Conservation (phyloP, 2,329 filamentous ascomycete species). For the Cladophialophora exuberans region DNA sequence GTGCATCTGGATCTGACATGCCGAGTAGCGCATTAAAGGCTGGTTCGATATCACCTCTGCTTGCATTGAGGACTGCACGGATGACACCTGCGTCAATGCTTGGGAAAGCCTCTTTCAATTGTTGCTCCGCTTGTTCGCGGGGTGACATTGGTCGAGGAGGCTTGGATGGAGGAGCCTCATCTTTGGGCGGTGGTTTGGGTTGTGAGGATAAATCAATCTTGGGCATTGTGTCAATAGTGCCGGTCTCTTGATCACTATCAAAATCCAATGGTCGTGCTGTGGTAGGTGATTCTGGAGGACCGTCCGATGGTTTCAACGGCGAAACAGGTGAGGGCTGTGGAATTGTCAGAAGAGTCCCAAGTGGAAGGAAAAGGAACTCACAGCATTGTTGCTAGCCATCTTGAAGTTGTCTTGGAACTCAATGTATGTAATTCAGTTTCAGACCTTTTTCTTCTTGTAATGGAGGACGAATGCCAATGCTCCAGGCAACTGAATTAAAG, state of each 20-base stretch:
- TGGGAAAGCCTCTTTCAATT: constrained; percentile 92
- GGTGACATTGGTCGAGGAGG: constrained; percentile 82
- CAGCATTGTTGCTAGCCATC: constrained; percentile 22
- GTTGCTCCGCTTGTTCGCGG: constrained; percentile 81
- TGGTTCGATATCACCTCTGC: constrained; percentile 83
- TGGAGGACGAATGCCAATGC: not conserved
- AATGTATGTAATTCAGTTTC: not conserved
- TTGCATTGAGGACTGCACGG: constrained; percentile 85
- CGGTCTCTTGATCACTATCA: constrained; percentile 58
- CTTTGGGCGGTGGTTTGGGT: constrained; percentile 32
- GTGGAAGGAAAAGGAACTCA: constrained; percentile 7
- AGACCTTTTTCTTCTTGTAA: not conserved
- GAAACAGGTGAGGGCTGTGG: constrained; percentile 31
- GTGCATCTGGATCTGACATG: constrained; percentile 77
- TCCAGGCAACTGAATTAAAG: constrained; percentile 21
- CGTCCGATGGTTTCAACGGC: constrained; percentile 32
- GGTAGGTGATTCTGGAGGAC: constrained; percentile 55
- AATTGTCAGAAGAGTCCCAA: constrained; percentile 7
- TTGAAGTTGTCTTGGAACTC: constrained; percentile 7
- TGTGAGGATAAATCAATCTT: constrained; percentile 35
- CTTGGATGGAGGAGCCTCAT: constrained; percentile 67
- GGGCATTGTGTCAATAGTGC: constrained; percentile 34
- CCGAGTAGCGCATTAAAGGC: constrained; percentile 94
- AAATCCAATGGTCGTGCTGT: constrained; percentile 61
- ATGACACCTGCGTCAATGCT: constrained; percentile 77